A percentile compares a stretch with the other conserved stretches of the same genome.
phyloP scores from a whole-genome alignment of 192 early-diverging fungal species.

The Haplosporangium gracile region DNA sequence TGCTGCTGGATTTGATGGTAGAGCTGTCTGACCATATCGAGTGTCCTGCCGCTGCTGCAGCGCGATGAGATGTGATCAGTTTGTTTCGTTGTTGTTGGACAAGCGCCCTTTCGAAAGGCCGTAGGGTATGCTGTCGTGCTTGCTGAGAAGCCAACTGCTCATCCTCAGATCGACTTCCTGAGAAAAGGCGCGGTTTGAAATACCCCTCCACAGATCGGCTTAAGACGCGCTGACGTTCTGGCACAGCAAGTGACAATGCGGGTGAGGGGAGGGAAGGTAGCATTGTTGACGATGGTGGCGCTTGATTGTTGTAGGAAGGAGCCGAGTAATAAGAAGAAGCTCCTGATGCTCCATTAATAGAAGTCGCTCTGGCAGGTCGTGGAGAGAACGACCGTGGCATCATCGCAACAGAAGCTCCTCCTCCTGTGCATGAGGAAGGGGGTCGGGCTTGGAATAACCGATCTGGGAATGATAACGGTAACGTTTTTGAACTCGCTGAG shows the following conservation, averaged over 20 bases:
- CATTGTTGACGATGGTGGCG: not conserved
- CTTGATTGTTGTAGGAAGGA: no score
- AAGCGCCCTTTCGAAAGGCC: not conserved
- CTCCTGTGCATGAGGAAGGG: not conserved
- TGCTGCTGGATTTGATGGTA: not conserved
- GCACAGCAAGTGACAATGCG: not conserved
- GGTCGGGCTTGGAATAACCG: conserved; percentile 4
- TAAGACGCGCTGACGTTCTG: not conserved
- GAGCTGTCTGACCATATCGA: not conserved
- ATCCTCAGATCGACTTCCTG: not conserved
- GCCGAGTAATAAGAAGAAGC: not conserved
- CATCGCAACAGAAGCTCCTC: not conserved
- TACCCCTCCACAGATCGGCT: not conserved
- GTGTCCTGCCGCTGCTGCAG: not conserved
- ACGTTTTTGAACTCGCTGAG: not conserved
- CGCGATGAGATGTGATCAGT: not conserved
- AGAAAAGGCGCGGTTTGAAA: not conserved
- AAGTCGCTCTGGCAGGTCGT: not conserved
- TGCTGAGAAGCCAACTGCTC: not conserved
- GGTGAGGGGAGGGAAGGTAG: not conserved
- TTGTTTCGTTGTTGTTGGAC: not conserved
- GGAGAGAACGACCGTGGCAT: not conserved
- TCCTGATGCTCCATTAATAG: not conserved
- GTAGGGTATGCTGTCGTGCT: not conserved
- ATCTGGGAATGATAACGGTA: conserved; percentile 4